Base-by-base conservation (phyloP, 1,284 basidiomycete species). In the Entoloma clypeatum region DNA sequence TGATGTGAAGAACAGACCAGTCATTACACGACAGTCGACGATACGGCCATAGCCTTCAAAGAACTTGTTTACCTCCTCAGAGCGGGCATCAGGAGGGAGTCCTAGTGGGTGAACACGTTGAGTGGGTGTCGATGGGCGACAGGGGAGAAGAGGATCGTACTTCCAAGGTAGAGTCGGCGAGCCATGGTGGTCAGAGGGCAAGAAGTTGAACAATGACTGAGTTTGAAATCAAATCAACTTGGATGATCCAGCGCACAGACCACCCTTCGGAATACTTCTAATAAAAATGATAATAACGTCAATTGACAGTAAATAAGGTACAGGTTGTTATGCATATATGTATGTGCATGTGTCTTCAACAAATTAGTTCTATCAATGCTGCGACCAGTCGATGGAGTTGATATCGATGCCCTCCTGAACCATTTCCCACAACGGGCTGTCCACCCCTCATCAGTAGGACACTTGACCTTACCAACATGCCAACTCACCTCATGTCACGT, bases 371-470 rank as follows among this genome's bases (percentile, higher is more conserved):
- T 31, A 25, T 53, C 62, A 69, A 50, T 70, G 66, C 54, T 78
- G 86, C 31, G 86, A 85, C 94, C 94, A 98, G 61, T 96, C 78
- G 59, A 99, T 96, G 16, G 83, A 75, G 60, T 81, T 90, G 54
- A 98, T 79, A 60, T 98, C 94, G 42, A 99, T 92, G 29, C 95
- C 96, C 60, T 96, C 94, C 65, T 95, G 91, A 9, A 96, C 91
- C 92, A 97, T 95, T 69, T 96, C 94, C 93, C 93, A 97, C 36
- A 97, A 67, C 18, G 94, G 94, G 60, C 89, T 88, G 44, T 5
- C 44, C 29, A 5, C 29, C 4, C 29, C 23, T 32, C 50, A 35
- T 42, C 38, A 48, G 36, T 43, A 54, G 34, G 47, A 41, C 24
- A 43, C 29, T 47, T 24, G 18, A 19, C 33, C 30, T 26, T 24